phyloP scores from a whole-genome alignment of 1,139 yeast species.

The Sugiyamaella pinicola region DNA sequence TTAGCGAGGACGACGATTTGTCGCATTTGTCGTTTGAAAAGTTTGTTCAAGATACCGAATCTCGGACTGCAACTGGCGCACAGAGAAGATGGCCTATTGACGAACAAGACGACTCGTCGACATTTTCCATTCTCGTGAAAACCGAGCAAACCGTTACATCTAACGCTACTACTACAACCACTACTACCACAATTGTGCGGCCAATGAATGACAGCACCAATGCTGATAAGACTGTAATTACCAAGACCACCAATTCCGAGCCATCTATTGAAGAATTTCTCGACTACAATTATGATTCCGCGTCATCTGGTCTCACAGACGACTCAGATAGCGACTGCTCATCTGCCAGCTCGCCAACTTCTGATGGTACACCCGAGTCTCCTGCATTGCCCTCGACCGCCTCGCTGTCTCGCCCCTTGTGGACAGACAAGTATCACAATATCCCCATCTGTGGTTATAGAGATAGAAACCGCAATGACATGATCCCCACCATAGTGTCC shows the following conservation, averaged over 20 bases:
- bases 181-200: background rate
- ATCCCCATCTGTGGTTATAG: slow-evolving; percentile 36
- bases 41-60: background rate
- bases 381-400: slow-evolving; percentile 12
- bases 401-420: slow-evolving; percentile 22
- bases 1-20: slow-evolving; percentile 3
- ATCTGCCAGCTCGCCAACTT: slow-evolving; percentile 19
- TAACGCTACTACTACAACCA: background rate
- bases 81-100: slow-evolving; percentile 36
- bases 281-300: slow-evolving; percentile 33
- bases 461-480: slow-evolving; percentile 26
- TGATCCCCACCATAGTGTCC: slow-evolving; percentile 18
- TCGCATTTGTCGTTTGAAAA: slow-evolving; percentile 11
- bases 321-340: slow-evolving; percentile 24
- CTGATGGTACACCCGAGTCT: background rate
- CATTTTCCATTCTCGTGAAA: slow-evolving; percentile 34
- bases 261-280: slow-evolving; percentile 30
- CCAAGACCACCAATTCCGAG: background rate
- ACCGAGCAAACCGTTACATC: background rate
- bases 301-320: slow-evolving; percentile 22
- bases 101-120: slow-evolving; percentile 35
- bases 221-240: background rate
- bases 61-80: background rate
- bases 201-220: background rate
- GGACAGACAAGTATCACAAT: slow-evolving; percentile 25